These are phyloP conservation scores for Saitoella complicata DNA, from an alignment of 805 yeast genomes.

Conservation along the genomic window DNA sequence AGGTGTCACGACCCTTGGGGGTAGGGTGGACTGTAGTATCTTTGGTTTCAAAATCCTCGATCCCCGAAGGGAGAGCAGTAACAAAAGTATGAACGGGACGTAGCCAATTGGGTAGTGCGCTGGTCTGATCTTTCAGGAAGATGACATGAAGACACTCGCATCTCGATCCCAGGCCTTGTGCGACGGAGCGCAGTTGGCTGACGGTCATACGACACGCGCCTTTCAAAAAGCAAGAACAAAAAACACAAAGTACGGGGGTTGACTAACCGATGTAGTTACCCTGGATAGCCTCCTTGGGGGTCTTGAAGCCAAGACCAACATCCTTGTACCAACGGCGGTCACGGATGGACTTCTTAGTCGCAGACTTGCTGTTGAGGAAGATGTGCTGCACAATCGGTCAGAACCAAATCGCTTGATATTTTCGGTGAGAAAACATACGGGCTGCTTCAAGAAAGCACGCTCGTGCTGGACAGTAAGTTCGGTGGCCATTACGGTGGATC, in stretches of 20 bases:
- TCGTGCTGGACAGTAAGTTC: constrained; percentile 99
- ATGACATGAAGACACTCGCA: background rate
- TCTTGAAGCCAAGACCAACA: constrained; percentile 99
- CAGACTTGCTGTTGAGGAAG: constrained; percentile 99
- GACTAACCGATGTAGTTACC: constrained; percentile 76
- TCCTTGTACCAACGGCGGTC: constrained; percentile 90
- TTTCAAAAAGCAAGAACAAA: no score
- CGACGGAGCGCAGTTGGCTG: background rate
- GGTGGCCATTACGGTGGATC: constrained; percentile 58
- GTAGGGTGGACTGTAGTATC: no score
- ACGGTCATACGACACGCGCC: no score
- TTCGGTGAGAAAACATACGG: no score
- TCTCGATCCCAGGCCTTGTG: background rate
- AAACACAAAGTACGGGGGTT: constrained; percentile 14
- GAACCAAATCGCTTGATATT: no score
- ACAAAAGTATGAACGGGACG: no score
- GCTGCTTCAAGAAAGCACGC: constrained; percentile 99
- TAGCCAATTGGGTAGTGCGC: no score
- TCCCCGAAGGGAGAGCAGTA: no score
- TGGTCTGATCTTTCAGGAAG: background rate
- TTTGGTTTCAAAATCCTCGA: no score
- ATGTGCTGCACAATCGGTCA: constrained; percentile 37
- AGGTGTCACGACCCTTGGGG: no score
- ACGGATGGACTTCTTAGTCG: constrained; percentile 97
- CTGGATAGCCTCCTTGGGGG: constrained; percentile 96